Percentiles rank a stretch among this genome's conserved stretches.
These are phyloP conservation scores for Inonotus hispidus DNA, from an alignment of 1,284 basidiomycete species.

Conservation along the genomic window DNA sequence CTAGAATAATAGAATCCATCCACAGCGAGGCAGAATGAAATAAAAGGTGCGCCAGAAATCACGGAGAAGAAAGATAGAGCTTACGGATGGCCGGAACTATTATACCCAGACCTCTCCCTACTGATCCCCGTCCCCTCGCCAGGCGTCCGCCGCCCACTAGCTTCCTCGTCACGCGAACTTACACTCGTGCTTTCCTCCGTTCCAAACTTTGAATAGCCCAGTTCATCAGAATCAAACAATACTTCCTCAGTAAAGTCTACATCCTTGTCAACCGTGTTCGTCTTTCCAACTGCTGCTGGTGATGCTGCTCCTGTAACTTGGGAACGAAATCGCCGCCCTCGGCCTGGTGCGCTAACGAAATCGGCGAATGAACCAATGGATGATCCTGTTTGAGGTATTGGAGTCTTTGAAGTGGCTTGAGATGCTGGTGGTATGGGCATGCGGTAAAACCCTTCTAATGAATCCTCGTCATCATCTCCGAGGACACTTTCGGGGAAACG, in stretches of 20 bases:
- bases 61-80: background rate
- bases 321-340: conserved; percentile 11
- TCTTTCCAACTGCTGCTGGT: conserved; percentile 1
- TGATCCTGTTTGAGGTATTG: conserved; percentile 24
- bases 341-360: conserved; percentile 48
- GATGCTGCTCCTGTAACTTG: background rate
- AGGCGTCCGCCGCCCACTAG: conserved; percentile 9
- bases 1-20: background rate
- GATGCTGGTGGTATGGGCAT: conserved; percentile 44
- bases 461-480: conserved; percentile 37
- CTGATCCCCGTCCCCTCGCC: conserved; percentile 1
- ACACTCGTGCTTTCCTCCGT: conserved; percentile 20
- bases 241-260: conserved; percentile 20
- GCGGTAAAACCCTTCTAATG: conserved; percentile 60
- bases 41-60: background rate
- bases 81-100: conserved; percentile 7
- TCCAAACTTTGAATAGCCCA: conserved; percentile 18
- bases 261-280: conserved; percentile 12
- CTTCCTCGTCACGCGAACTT: conserved; percentile 20
- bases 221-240: conserved; percentile 22
- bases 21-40: background rate
- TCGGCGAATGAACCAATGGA: conserved; percentile 49
- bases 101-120: conserved; percentile 14
- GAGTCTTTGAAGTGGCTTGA: conserved; percentile 19
- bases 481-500: conserved; percentile 41